Evolutionary conservation across 306 rosid genomes (phyloP).

Genomic region (Dalbergia oliveri): DNA sequence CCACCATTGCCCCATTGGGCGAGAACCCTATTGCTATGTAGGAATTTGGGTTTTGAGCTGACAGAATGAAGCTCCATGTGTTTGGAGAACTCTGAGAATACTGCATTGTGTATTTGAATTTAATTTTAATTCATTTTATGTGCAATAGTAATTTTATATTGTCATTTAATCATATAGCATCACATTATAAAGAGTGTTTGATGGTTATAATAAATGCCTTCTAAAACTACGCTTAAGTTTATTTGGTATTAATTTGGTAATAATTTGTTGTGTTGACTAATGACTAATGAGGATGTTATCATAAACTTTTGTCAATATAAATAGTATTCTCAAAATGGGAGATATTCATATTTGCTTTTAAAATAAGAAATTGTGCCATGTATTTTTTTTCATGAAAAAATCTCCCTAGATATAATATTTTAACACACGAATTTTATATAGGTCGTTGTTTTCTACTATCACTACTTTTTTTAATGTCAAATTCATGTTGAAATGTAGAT

Average conservation of each 20-base stretch:
- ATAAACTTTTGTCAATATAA: neutral
- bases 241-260: neutral
- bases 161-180: too few relatives aligned
- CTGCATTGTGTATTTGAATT: slow-evolving; percentile 46
- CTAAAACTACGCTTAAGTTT: neutral
- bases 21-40: slow-evolving; percentile 82
- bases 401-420: neutral
- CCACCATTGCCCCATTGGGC: slow-evolving; percentile 69
- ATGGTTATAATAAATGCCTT: too few relatives aligned
- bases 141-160: neutral
- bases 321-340: neutral
- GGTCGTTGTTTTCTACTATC: neutral
- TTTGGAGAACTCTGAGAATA: slow-evolving; percentile 55
- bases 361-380: neutral
- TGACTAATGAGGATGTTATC: neutral
- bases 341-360: neutral
- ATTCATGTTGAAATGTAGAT: too few relatives aligned
- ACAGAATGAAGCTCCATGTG: slow-evolving; percentile 77
- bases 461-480: neutral
- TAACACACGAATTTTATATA: neutral
- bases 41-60: slow-evolving; percentile 62
- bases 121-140: neutral
- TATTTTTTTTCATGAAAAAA: too few relatives aligned
- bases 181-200: too few relatives aligned
- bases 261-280: neutral